Evolutionary conservation across 805 yeast species (phyloP).

Genomic region (Yarrowia alimentaria): DNA sequence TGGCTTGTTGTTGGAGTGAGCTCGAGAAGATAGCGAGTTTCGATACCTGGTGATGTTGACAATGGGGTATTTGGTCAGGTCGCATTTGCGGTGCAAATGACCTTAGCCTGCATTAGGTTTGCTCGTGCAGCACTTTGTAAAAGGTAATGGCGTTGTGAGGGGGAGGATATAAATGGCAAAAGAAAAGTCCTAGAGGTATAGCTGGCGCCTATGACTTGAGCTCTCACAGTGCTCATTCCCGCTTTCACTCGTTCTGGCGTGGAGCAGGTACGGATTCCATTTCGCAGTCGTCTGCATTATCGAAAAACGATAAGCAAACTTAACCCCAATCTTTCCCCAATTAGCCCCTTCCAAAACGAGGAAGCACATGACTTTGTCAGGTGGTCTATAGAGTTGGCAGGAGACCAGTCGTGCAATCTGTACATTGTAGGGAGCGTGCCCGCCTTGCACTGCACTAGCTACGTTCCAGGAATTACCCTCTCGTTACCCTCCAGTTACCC

Average conservation of each 20-base stretch:
- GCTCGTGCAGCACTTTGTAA: no score
- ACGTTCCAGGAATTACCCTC: no score
- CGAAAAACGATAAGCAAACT: conserved; percentile 23
- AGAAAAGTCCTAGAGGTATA: not conserved
- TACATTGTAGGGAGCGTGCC: no score
- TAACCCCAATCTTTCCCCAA: conserved; percentile 10
- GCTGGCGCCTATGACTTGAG: not conserved
- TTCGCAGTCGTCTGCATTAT: conserved; percentile 16
- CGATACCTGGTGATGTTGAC: conserved; percentile 7
- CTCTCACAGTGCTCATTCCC: no score
- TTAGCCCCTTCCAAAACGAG: not conserved
- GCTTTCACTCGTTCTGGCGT: no score
- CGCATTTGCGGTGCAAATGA: conserved; percentile 19
- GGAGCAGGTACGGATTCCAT: no score
- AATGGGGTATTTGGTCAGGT: conserved; percentile 5
- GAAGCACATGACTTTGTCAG: conserved; percentile 15
- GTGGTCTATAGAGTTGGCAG: no score
- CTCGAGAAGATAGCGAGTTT: not conserved
- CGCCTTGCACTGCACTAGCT: no score
- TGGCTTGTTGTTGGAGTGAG: not conserved
- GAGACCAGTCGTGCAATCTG: no score
- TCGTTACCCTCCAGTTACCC: no score
- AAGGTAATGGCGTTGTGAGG: no score
- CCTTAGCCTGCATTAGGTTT: conserved; percentile 7
- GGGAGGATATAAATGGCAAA: not conserved